phyloP scores from a whole-genome alignment of 495 filamentous ascomycete genomes.

The Cladorrhinum samala region DNA sequence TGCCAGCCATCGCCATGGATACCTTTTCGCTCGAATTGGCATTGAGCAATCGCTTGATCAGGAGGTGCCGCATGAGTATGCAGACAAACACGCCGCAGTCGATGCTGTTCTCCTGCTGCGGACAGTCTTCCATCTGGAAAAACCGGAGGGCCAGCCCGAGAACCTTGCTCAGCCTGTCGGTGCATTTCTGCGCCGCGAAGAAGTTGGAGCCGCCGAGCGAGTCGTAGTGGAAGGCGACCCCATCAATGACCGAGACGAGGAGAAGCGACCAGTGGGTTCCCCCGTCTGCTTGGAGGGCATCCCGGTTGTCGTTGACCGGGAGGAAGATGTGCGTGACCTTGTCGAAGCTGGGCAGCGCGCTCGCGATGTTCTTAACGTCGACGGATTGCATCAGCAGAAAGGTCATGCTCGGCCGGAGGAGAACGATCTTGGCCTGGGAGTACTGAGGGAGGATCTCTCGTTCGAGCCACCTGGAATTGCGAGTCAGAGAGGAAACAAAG shows the following conservation, averaged over 20 bases:
- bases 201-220: conserved; percentile 73
- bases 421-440: conserved; percentile 75
- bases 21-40: conserved; percentile 74
- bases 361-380: conserved; percentile 65
- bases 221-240: conserved; percentile 95
- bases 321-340: conserved; percentile 92
- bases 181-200: conserved; percentile 59
- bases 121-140: conserved; percentile 71
- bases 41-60: conserved; percentile 73
- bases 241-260: conserved; percentile 80
- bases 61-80: conserved; percentile 81
- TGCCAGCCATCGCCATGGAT: conserved; percentile 85
- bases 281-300: conserved; percentile 71
- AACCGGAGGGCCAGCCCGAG: conserved; percentile 62
- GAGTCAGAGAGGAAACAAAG: not conserved
- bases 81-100: conserved; percentile 98
- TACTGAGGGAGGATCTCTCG: conserved; percentile 73
- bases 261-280: conserved; percentile 95
- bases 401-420: conserved; percentile 88
- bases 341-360: conserved; percentile 72
- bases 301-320: conserved; percentile 84
- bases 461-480: conserved; percentile 68
- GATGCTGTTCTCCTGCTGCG: conserved; percentile 84
- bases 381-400: conserved; percentile 84
- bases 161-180: conserved; percentile 61